Evolutionary conservation across 129 eudicot species (phyloP).

Genomic region (Escallonia rubra): DNA sequence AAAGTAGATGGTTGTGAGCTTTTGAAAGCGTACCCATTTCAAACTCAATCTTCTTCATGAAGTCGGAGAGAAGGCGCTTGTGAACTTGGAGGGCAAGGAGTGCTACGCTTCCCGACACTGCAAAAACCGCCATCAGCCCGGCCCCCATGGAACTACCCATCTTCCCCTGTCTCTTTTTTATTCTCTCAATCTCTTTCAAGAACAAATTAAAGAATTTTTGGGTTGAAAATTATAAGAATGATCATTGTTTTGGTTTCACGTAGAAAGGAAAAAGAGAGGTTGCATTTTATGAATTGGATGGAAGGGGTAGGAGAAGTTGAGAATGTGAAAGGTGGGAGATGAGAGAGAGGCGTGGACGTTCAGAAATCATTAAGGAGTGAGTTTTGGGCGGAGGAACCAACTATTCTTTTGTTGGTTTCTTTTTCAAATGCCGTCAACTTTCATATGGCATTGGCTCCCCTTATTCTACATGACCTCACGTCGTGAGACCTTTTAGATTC

Average conservation of each 20-base stretch:
- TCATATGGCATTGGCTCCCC: not conserved
- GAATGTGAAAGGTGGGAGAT: slow-evolving; percentile 18
- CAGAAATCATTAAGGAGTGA: not conserved
- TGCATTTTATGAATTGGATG: slow-evolving; percentile 13
- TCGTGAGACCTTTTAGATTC: not conserved
- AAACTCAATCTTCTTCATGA: slow-evolving; percentile 67
- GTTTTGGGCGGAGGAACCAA: slow-evolving; percentile 18
- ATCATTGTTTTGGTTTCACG: slow-evolving; percentile 14
- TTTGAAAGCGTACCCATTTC: slow-evolving; percentile 37
- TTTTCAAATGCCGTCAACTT: not conserved
- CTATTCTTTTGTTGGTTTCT: not conserved
- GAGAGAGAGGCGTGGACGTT: slow-evolving; percentile 17
- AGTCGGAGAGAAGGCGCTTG: slow-evolving; percentile 77
- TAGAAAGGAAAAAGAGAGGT: slow-evolving; percentile 4
- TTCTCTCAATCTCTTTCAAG: not conserved
- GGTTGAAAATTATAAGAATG: slow-evolving; percentile 32
- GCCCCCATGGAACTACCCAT: slow-evolving; percentile 47
- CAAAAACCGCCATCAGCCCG: slow-evolving; percentile 73
- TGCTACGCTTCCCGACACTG: slow-evolving; percentile 83
- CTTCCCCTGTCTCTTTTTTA: slow-evolving; percentile 9
- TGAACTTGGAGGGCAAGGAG: slow-evolving; percentile 73
- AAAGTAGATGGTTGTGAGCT: too few relatives aligned
- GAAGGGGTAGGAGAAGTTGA: slow-evolving; percentile 8
- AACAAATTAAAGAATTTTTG: slow-evolving; percentile 19
- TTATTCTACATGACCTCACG: not conserved